These are phyloP conservation scores for Carpinus viminea DNA, from an alignment of 306 rosid species.

Conservation along the genomic window DNA sequence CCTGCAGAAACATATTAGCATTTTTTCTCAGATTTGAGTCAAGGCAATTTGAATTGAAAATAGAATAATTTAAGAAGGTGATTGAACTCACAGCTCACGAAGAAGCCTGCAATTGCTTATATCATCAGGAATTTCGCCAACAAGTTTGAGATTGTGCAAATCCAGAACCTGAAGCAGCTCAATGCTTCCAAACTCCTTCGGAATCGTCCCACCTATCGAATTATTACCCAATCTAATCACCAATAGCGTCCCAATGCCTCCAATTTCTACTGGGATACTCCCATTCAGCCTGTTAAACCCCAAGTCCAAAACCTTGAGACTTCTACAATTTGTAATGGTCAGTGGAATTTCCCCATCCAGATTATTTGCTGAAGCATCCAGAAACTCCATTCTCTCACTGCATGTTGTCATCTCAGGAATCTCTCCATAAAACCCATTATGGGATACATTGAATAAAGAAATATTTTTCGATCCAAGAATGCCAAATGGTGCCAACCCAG, in stretches of 20 bases:
- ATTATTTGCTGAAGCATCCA: constrained; percentile 77
- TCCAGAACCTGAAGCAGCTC: constrained; percentile 81
- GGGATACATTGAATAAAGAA: constrained; percentile 67
- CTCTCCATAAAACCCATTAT: constrained; percentile 64
- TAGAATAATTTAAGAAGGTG: constrained; percentile 32
- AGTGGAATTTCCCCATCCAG: constrained; percentile 81
- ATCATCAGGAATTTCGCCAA: constrained; percentile 71
- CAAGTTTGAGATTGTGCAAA: constrained; percentile 78
- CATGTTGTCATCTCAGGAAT: constrained; percentile 62
- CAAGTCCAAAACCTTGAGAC: constrained; percentile 69
- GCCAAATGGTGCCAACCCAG: constrained; percentile 66
- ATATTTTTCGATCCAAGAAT: constrained; percentile 63
- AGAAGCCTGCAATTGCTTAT: constrained; percentile 79
- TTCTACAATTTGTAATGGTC: constrained; percentile 73
- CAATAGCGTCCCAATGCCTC: constrained; percentile 48
- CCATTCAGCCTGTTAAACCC: constrained; percentile 71
- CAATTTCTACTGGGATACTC: constrained; percentile 61
- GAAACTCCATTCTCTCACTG: constrained; percentile 64
- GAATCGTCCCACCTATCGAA: constrained; percentile 67
- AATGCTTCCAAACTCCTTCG: constrained; percentile 61
- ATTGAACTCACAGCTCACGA: constrained; percentile 84
- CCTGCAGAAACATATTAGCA: constrained; percentile 60
- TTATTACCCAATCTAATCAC: constrained; percentile 81
- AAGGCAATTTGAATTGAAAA: constrained; percentile 25
- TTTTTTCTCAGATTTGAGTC: constrained; percentile 31